Percentiles rank a stretch among this genome's conserved stretches.
phyloP scores from a whole-genome alignment of 2,329 filamentous ascomycete genomes.

The Geosmithia flava region DNA sequence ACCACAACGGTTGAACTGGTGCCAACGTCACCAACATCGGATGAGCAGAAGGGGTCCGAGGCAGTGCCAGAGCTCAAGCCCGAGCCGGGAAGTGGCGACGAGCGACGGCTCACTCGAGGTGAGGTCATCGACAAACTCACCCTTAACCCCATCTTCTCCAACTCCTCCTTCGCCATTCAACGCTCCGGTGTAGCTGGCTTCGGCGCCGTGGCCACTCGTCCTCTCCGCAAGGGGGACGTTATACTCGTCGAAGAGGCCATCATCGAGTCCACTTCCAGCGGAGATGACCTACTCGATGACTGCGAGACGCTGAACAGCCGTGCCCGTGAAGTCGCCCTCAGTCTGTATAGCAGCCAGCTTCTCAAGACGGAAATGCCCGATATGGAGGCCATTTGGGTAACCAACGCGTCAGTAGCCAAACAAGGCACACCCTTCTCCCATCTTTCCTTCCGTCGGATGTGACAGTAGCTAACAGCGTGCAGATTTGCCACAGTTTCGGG shows the following conservation, averaged over 20 bases:
- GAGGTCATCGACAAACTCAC: background rate
- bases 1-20: no score
- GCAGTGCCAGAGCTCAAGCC: background rate
- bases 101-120: background rate
- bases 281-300: slow-evolving; percentile 14
- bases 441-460: background rate
- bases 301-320: slow-evolving; percentile 20
- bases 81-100: background rate
- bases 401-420: slow-evolving; percentile 25
- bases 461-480: no score
- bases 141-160: slow-evolving; percentile 15
- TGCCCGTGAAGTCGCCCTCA: slow-evolving; percentile 18
- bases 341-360: slow-evolving; percentile 22
- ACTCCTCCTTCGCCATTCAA: slow-evolving; percentile 26
- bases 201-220: slow-evolving; percentile 30
- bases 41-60: background rate
- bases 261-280: slow-evolving; percentile 10
- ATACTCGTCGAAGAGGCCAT: slow-evolving; percentile 33
- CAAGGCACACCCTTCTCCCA: background rate
- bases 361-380: slow-evolving; percentile 11
- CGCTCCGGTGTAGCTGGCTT: slow-evolving; percentile 28
- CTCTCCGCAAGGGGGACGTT: slow-evolving; percentile 22
- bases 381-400: slow-evolving; percentile 25
- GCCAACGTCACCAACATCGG: background rate
- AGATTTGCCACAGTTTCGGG: slow-evolving; percentile 13